phyloP scores from a whole-genome alignment of 768 basidiomycete genomes.

The Amanita subjunquillea region DNA sequence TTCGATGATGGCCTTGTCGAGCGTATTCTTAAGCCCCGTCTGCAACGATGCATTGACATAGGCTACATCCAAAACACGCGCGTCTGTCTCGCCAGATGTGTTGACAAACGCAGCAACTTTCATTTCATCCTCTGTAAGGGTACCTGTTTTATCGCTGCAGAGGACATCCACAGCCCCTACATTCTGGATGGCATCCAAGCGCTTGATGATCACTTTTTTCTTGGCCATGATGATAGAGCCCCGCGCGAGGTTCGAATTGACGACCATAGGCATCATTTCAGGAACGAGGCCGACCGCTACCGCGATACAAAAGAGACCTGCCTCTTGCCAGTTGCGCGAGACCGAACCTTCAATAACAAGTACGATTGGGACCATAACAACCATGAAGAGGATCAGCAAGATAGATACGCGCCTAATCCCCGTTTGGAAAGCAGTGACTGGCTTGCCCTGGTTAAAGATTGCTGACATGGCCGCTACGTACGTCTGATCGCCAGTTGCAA shows the following conservation, averaged over 20 bases:
- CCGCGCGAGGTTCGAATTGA: conserved; percentile 50
- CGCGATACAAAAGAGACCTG: conserved; percentile 24
- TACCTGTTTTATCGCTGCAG: conserved; percentile 63
- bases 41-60: conserved; percentile 22
- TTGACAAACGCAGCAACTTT: conserved; percentile 13
- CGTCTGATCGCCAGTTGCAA: conserved; percentile 21
- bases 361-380: conserved; percentile 1
- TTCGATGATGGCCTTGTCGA: conserved; percentile 22
- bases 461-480: conserved; percentile 24
- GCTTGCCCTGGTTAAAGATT: conserved; percentile 19
- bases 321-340: background rate
- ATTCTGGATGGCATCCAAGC: conserved; percentile 55
- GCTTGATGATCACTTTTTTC: conserved; percentile 51
- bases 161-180: conserved; percentile 43
- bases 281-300: conserved; percentile 29
- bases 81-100: conserved; percentile 9
- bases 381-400: conserved; percentile 14
- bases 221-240: conserved; percentile 45
- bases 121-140: conserved; percentile 24
- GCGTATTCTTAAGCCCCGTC: conserved; percentile 24
- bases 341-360: background rate
- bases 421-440: conserved; percentile 21
- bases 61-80: conserved; percentile 16
- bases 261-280: conserved; percentile 32
- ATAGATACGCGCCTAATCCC: conserved; percentile 15